Percentiles rank a stretch among this genome's conserved stretches.
Conservation (phyloP, 768 basidiomycete species). For the Cystofilobasidium macerans region DNA sequence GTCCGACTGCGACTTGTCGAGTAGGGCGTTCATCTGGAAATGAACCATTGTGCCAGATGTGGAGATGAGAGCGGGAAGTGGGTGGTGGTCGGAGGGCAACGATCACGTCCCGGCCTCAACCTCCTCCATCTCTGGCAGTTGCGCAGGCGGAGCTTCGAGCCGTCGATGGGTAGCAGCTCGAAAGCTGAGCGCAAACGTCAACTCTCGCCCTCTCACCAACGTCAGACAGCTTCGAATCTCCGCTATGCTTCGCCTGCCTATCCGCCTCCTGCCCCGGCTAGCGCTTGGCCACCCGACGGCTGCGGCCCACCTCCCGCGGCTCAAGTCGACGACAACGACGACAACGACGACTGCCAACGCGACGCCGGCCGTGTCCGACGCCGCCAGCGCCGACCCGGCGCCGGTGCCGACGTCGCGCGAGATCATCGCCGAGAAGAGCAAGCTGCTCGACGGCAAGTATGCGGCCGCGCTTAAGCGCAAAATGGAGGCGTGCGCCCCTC, state of each 20-base stretch:
- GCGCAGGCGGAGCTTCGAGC: too few species aligned
- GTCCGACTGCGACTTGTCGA: constrained; percentile 25
- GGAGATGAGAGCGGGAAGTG: background rate
- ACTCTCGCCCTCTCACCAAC: too few species aligned
- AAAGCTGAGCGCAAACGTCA: too few species aligned
- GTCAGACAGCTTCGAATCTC: background rate
- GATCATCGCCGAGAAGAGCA: constrained; percentile 21
- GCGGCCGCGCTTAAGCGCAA: constrained; percentile 55
- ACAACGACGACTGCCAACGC: background rate
- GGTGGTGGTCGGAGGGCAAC: background rate
- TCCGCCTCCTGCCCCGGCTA: background rate
- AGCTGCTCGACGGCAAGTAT: constrained; percentile 42
- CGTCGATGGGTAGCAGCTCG: too few species aligned
- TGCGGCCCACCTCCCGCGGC: background rate
- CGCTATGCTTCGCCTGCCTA: background rate
- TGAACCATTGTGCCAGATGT: constrained; percentile 4
- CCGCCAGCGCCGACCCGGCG: background rate
- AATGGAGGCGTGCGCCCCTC: constrained; percentile 52
- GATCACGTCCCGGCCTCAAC: too few species aligned
- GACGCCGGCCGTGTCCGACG: background rate
- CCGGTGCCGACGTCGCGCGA: background rate
- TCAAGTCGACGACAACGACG: background rate
- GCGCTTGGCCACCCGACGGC: background rate
- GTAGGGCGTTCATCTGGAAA: constrained; percentile 21
- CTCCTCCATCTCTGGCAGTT: too few species aligned